phyloP scores from a whole-genome alignment of 768 basidiomycete genomes.

The Russula ochroleuca region DNA sequence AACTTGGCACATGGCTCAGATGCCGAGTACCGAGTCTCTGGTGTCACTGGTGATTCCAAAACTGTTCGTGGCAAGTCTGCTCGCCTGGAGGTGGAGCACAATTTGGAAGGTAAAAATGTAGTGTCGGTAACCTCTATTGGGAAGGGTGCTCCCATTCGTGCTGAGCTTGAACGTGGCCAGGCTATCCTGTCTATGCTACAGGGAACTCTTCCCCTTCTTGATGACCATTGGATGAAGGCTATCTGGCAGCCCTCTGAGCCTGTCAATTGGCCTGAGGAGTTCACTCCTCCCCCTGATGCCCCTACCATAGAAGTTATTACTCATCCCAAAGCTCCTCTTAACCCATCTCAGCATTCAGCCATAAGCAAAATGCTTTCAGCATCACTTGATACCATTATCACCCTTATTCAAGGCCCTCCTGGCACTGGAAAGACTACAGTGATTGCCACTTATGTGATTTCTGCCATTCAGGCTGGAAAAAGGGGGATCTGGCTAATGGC shows the following conservation, averaged over 20 bases:
- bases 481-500: conserved; percentile 74
- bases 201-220: conserved; percentile 31
- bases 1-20: conserved; percentile 28
- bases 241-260: conserved; percentile 36
- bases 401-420: conserved; percentile 35
- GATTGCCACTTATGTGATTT: conserved; percentile 35
- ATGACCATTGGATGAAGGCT: conserved; percentile 39
- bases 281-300: conserved; percentile 29
- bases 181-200: conserved; percentile 38
- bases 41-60: conserved; percentile 28
- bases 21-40: not conserved
- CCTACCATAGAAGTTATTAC: conserved; percentile 27
- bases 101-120: conserved; percentile 35
- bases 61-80: conserved; percentile 28
- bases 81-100: conserved; percentile 28
- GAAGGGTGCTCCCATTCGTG: conserved; percentile 51
- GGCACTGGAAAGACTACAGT: conserved; percentile 35
- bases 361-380: conserved; percentile 39
- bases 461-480: conserved; percentile 30
- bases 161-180: conserved; percentile 44
- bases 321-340: conserved; percentile 35
- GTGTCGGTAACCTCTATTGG: conserved; percentile 48
- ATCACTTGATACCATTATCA: conserved; percentile 36
- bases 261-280: conserved; percentile 39
- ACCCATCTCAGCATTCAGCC: conserved; percentile 40